Evolutionary conservation across 345 rosid genomes (phyloP), one percentile per base, ranked within the genome.

Genomic region (Lumnitzera racemosa): DNA sequence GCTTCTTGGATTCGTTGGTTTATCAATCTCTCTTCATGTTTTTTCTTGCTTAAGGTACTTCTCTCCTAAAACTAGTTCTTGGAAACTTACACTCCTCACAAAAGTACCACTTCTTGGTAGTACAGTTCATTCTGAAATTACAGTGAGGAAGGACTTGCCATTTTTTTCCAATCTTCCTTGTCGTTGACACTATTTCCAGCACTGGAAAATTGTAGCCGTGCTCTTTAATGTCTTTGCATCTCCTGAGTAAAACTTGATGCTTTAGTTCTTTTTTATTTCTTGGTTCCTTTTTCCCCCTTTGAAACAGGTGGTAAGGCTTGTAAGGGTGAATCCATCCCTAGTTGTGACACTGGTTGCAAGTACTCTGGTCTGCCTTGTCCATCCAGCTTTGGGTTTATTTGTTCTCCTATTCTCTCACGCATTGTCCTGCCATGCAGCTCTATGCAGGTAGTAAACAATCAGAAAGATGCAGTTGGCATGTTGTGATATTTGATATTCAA

Each of bases 371-470:
- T 76, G 83, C 74, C 72, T 88, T 59, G 82, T 94, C 67, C 99
- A 90, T 76, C 97, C 97, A 7, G 92, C 96, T 5, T 74, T 94
- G 78, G 96, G 97, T 72, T 79, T 94, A 59, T 76, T 80, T 60
- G 68, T 82, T 62, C 86, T 88, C 65, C 72, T 86, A 12, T 72
- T 73, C 31, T 78, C 76, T 65, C 90, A 90, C 75, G 89, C 79
- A 56, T 62, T 81, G 20, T 76, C 88, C 75, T 90, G 92, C 76
- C 92, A 94, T 75, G 72, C 59, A 72, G 82, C 96, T 31, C 66
- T 94, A 68, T 88, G 83, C 90, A 83, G 89, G 99, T 68, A 43
- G n/a, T 3, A 57, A 24, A 51, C 53, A 25, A 51, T 58, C 24
- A 46, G 3, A 24, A 16, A 0, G 15, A 0, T 46, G 15, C 51